A percentile compares a stretch with the other conserved stretches of the same genome.
phyloP scores from a whole-genome alignment of 208 protist genomes.

The Wallacemonas rigidus region DNA sequence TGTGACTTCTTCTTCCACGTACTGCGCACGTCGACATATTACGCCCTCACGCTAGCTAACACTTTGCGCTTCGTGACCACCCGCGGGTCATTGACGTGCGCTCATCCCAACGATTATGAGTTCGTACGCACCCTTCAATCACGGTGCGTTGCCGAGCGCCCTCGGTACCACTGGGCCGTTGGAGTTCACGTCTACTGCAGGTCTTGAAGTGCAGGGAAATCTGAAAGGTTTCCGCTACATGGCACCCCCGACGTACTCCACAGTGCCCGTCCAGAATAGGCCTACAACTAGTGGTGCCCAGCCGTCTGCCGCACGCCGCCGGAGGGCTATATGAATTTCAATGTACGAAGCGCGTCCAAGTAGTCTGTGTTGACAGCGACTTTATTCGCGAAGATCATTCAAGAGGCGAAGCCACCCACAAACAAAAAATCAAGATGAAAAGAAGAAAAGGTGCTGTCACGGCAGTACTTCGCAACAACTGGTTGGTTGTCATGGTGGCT shows the following conservation, averaged over 20 bases:
- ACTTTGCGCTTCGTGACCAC: background rate
- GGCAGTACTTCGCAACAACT: too few species aligned
- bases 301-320: constrained; percentile 9
- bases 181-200: constrained; percentile 58
- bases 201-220: constrained; percentile 73
- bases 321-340: constrained; percentile 17
- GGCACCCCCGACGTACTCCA: background rate
- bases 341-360: too few species aligned
- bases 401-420: too few species aligned
- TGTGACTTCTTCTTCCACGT: too few species aligned
- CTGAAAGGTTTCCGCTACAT: constrained; percentile 68
- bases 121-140: constrained; percentile 19
- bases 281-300: background rate
- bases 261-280: background rate
- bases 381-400: too few species aligned
- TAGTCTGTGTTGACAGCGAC: too few species aligned
- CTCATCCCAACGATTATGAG: background rate
- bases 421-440: too few species aligned
- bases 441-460: too few species aligned
- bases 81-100: background rate
- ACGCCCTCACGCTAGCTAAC: background rate
- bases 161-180: constrained; percentile 24
- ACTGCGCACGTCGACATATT: too few species aligned
- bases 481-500: too few species aligned
- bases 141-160: constrained; percentile 23